Percentiles rank a stretch among this genome's conserved stretches.
Evolutionary conservation across 345 rosid genomes (phyloP).

Genomic region (Salix dunnii): DNA sequence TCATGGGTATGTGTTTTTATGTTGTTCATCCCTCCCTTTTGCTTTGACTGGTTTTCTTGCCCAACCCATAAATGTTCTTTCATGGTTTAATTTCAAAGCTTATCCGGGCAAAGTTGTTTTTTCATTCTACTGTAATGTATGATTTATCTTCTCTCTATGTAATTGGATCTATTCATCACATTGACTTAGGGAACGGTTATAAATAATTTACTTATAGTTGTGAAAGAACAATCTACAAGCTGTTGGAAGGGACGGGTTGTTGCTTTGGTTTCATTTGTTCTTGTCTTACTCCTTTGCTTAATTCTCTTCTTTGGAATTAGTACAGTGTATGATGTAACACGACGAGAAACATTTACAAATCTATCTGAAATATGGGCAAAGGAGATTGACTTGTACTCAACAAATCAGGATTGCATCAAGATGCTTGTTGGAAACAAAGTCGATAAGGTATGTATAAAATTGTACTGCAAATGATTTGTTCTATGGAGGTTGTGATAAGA

Average conservation of each 20-base stretch:
- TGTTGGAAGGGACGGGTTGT: background rate
- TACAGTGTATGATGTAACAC: constrained; percentile 83
- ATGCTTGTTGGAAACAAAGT: constrained; percentile 98
- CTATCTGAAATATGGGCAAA: constrained; percentile 92
- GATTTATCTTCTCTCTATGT: too few relatives aligned
- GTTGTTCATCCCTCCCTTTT: background rate
- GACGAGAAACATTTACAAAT: constrained; percentile 85
- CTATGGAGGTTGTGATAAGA: too few relatives aligned
- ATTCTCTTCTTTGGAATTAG: background rate
- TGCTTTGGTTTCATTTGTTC: background rate
- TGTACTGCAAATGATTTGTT: too few relatives aligned
- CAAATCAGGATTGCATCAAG: constrained; percentile 89
- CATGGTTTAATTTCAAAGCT: too few relatives aligned
- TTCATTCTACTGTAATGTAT: too few relatives aligned
- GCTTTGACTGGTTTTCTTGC: background rate
- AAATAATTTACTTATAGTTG: too few relatives aligned
- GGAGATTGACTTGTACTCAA: constrained; percentile 83
- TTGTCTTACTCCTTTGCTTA: background rate
- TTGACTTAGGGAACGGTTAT: too few relatives aligned
- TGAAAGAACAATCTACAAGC: too few relatives aligned
- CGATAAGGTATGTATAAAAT: constrained; percentile 56
- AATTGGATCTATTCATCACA: too few relatives aligned
- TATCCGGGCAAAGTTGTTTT: too few relatives aligned
- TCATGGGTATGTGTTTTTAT: constrained; percentile 56
- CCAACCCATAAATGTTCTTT: background rate